Conservation (phyloP, 2,329 filamentous ascomycete genomes). For the Aspergillus sp. region DNA sequence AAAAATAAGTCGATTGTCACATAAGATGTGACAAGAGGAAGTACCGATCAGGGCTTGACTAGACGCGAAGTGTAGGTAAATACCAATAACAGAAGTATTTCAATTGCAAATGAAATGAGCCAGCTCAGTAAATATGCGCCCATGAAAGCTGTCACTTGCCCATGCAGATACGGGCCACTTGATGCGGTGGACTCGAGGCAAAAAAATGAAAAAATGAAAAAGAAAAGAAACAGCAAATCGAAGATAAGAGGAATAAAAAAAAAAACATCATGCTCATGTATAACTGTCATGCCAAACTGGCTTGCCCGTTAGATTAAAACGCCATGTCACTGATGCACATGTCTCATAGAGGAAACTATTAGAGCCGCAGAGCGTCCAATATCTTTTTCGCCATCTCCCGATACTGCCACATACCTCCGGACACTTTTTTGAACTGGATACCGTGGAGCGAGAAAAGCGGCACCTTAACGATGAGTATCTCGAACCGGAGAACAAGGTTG, state of each 20-base stretch:
- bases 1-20: not conserved
- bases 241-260: not conserved
- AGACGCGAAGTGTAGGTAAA: not conserved
- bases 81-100: not conserved
- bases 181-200: conserved; percentile 5
- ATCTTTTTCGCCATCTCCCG: conserved; percentile 98
- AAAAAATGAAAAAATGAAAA: conserved; percentile 18
- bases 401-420: conserved; percentile 96
- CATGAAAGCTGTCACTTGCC: conserved; percentile 16
- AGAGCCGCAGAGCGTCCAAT: conserved; percentile 79
- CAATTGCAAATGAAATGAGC: conserved; percentile 21
- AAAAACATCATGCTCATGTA: conserved; percentile 27
- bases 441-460: conserved; percentile 89
- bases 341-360: conserved; percentile 3
- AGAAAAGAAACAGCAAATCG: conserved; percentile 17
- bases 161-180: conserved; percentile 13
- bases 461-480: conserved; percentile 97
- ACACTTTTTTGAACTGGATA: conserved; percentile 96
- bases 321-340: conserved; percentile 16
- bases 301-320: conserved; percentile 11
- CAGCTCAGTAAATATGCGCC: conserved; percentile 19
- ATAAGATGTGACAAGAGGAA: not conserved
- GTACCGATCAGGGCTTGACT: too few species aligned
- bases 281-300: conserved; percentile 26
- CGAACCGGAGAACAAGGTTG: conserved; percentile 83